A percentile compares a stretch with the other conserved stretches of the same genome.
Conservation (phyloP, 148 eudicot genomes). For the Persicaria maculosa region DNA sequence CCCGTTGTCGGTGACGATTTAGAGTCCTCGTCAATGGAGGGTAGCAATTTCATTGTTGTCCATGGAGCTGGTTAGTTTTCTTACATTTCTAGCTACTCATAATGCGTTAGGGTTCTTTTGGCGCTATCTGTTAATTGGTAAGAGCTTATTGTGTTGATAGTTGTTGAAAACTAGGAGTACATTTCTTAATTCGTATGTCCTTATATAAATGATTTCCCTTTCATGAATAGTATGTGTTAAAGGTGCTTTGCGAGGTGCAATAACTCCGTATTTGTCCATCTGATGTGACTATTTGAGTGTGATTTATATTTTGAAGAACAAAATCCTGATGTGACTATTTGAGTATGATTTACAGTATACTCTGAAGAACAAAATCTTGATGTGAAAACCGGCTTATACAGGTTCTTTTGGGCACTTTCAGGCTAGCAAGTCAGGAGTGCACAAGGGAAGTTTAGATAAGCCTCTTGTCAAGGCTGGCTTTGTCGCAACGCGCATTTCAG, state of each 20-base stretch:
- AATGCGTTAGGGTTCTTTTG: not conserved
- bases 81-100: not conserved
- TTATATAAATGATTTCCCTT: not conserved
- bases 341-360: not conserved
- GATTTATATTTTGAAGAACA: not conserved
- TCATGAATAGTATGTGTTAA: not conserved
- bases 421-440: slow-evolving; percentile 98
- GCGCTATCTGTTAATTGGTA: too few relatives aligned
- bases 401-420: slow-evolving; percentile 99
- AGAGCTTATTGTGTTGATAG: too few relatives aligned
- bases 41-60: slow-evolving; percentile 62
- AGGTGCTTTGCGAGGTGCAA: not conserved
- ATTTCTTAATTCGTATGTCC: not conserved
- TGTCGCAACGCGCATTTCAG: slow-evolving; percentile 97
- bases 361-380: not conserved
- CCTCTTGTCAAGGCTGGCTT: slow-evolving; percentile 93
- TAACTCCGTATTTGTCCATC: not conserved
- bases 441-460: slow-evolving; percentile 66
- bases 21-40: slow-evolving; percentile 27
- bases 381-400: slow-evolving; percentile 18
- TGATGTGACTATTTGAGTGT: not conserved
- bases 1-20: slow-evolving; percentile 31
- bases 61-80: slow-evolving; percentile 83
- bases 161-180: too few relatives aligned
- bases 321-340: not conserved